These are phyloP conservation scores for Jaltomata sinuosa DNA, from an alignment of 257 asterid species.

Conservation along the genomic window DNA sequence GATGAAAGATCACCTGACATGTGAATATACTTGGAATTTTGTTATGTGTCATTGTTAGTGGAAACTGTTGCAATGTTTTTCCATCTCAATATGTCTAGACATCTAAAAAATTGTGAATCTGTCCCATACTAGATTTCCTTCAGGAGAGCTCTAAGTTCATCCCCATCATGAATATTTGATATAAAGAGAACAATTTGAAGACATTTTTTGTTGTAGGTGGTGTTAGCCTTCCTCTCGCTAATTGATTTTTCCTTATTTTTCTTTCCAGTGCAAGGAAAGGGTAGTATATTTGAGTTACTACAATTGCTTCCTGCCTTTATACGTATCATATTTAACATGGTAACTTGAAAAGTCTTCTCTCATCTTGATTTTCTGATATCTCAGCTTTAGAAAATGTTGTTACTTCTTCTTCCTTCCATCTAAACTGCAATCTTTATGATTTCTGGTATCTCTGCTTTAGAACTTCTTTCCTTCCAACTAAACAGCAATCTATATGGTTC, in stretches of 20 bases:
- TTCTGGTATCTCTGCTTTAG: background rate
- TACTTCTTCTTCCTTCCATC: background rate
- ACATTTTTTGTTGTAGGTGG: background rate
- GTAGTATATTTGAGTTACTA: background rate
- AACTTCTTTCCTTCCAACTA: background rate
- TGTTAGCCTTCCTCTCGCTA: background rate
- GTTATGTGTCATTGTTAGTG: background rate
- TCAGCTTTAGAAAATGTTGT: background rate
- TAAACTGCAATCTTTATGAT: background rate
- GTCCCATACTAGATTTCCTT: background rate
- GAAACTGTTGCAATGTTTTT: background rate
- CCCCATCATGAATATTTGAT: background rate
- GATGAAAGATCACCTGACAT: background rate
- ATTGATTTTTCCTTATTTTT: background rate
- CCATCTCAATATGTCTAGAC: background rate
- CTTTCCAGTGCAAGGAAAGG: background rate
- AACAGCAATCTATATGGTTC: background rate
- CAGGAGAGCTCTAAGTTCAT: background rate
- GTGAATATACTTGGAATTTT: background rate
- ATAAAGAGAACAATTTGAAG: background rate
- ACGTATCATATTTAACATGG: background rate
- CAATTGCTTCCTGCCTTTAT: background rate
- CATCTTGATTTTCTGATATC: background rate
- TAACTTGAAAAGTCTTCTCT: background rate
- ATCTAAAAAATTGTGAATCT: background rate